Base-by-base conservation (phyloP, 495 filamentous ascomycete genomes). In the Trichoderma gamsii region DNA sequence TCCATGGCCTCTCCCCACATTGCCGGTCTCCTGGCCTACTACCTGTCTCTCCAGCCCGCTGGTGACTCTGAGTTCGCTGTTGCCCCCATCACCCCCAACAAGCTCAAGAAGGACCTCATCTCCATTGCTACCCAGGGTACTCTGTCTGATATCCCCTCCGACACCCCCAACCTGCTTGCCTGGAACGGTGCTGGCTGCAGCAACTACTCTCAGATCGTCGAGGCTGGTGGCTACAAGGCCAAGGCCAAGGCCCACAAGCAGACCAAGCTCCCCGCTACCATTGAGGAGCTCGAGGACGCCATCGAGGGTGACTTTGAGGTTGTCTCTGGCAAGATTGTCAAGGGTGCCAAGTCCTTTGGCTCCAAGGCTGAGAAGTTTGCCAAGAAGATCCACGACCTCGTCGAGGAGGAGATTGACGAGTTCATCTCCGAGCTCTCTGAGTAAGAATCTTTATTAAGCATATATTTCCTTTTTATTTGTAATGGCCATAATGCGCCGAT, bases 1-100 rank as follows among this genome's bases (percentile, higher is more conserved):
- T 99, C 96, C 35, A 99, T 99, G 96, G 96, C 96, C 67, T 97
- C 94, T 41, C 96, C 96, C 72, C 96, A 99, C 76, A 91, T 99
- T 74, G 89, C 89, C 69, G 96, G 96, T 86, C 90, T 99, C 65
- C 83, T 97, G 72, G 96, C 96, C 79, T 99, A 99, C 85, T 91
- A 94, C 80, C 88, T 99, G 59, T 99, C 96, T 68, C 90, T 99
- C 38, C 93, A 97, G 80, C 96, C 96, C 32, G 79, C 89, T 68
- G 84, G 85, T 70, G 91, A 93, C 79, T 98, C 96, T 67, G 91
- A 89, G 66, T 99, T 90, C 75, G 90, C 93, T 69, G 87, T 97
- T 75, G 92, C 88, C 67, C 83, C 90, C 66, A 92, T 98, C 77
- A 96, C 93, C 43, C 96, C 96, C 52, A 89, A 91, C 84, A 87